Evolutionary conservation across 768 basidiomycete genomes (phyloP).

Genomic region (Nidularia sp.): DNA sequence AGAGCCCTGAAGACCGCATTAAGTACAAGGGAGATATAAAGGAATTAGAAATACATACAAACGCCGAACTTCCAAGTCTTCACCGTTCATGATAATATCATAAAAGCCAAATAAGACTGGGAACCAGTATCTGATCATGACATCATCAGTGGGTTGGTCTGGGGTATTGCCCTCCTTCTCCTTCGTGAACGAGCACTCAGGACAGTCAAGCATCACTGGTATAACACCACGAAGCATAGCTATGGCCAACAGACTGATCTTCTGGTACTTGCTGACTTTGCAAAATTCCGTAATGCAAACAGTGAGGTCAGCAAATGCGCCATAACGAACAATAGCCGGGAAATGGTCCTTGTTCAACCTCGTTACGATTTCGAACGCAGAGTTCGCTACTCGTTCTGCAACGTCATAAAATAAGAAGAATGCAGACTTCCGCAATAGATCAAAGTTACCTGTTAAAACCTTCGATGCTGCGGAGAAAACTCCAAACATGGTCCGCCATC

Average conservation of each 20-base stretch:
- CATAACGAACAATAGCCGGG: constrained; percentile 83
- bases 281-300: constrained; percentile 99
- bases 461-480: constrained; percentile 97
- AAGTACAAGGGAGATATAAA: not conserved
- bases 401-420: constrained; percentile 1
- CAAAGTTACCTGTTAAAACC: constrained; percentile 67
- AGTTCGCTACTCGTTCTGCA: constrained; percentile 82
- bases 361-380: constrained; percentile 95
- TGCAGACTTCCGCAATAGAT: not conserved
- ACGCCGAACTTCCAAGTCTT: constrained; percentile 95
- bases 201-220: constrained; percentile 82
- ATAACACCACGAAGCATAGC: constrained; percentile 94
- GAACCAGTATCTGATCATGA: constrained; percentile 96
- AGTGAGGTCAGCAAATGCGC: constrained; percentile 92
- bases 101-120: constrained; percentile 97
- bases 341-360: constrained; percentile 91
- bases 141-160: constrained; percentile 58
- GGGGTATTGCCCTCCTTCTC: constrained; percentile 13
- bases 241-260: constrained; percentile 93
- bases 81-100: constrained; percentile 99
- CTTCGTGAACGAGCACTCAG: constrained; percentile 49
- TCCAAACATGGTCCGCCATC: constrained; percentile 99
- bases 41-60: constrained; percentile 49
- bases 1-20: constrained; percentile 59
- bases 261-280: constrained; percentile 99